Conservation (phyloP, 1,284 basidiomycete species). For the Ceratobasidium sp. region DNA sequence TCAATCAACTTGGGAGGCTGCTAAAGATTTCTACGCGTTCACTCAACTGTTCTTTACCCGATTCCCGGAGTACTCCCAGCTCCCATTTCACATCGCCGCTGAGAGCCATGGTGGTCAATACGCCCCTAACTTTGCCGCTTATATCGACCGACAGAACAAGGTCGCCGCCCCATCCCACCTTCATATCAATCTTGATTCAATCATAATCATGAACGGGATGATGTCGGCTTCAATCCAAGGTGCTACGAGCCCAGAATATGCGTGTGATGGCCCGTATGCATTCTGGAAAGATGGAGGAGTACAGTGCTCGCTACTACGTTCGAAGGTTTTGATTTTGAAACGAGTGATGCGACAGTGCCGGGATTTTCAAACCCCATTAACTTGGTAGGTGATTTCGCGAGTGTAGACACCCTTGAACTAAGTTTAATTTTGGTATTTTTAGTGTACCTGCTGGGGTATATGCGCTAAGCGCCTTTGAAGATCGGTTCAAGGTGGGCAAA, state of each 20-base stretch:
- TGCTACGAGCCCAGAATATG: conserved; percentile 17
- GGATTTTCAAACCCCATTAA: conserved; percentile 26
- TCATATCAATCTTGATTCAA: conserved; percentile 32
- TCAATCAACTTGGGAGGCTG: conserved; percentile 49
- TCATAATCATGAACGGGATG: conserved; percentile 16
- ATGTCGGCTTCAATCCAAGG: conserved; percentile 12
- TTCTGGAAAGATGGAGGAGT: conserved; percentile 26
- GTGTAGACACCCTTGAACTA: too few species aligned
- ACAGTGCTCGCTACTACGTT: conserved; percentile 33
- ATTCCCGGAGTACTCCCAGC: conserved; percentile 59
- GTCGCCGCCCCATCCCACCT: not conserved
- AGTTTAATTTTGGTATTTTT: not conserved
- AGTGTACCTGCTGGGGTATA: conserved; percentile 21
- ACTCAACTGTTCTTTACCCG: conserved; percentile 73
- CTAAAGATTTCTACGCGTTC: conserved; percentile 61
- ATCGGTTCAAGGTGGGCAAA: conserved; percentile 19
- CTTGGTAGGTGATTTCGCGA: conserved; percentile 16
- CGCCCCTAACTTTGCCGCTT: conserved; percentile 71
- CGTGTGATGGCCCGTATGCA: conserved; percentile 24
- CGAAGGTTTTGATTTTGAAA: not conserved
- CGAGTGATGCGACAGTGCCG: conserved; percentile 1
- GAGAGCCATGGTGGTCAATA: conserved; percentile 73
- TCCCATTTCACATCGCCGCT: conserved; percentile 69
- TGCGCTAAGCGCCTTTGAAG: not conserved
- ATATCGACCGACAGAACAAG: conserved; percentile 69